Base-by-base conservation (phyloP, 2,329 filamentous ascomycete species). In the Fusarium lateritium region DNA sequence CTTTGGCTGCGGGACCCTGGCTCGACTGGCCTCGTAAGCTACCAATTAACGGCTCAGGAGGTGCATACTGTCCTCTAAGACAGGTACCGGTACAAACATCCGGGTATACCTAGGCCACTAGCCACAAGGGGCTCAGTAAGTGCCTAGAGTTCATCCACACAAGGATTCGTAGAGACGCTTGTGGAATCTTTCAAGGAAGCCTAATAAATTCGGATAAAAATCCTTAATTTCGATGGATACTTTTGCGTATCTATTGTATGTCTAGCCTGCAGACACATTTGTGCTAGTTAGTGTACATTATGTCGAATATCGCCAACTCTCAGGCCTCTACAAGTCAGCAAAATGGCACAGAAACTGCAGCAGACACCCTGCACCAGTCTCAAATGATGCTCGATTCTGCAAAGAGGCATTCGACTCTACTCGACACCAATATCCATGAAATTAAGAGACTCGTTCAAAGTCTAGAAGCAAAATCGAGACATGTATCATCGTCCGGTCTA, bases 311-410 rank as follows among this genome's bases (percentile, higher is more conserved):
- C 24, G 21, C 22, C 2, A 31, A 43, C 13, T 54, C 45, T 44
- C 21, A 58, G n/a, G 11, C 24, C 26, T 22, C 24, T 14, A 26
- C 43, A 46, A 31, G 33, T 34, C 38, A 26, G 17, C 42, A 52
- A 44, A 52, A 65, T 64, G 54, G 43, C n/a, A 49, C 40, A 26
- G 58, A 62, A 36, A 31, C 33, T 24, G 24, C 28, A 13, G 24
- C 28, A 13, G 28, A 31, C 10, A 10, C 50, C 45, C 21, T 58
- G 21, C 63, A 46, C 14, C 70, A 42, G 36, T 57, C 43, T 33
- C 65, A 45, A 31, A 60, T 73, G 47, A 60, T 73, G 47, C 49
- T 71, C 10, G 66, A 73, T 44, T 62, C 59, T 13, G 69, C 71
- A 39, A 57, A 38, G 40, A 58, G 36, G 5, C 51, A 66, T 14